Conservation (phyloP, 495 filamentous ascomycete genomes). For the Mycothermus thermophilus region DNA sequence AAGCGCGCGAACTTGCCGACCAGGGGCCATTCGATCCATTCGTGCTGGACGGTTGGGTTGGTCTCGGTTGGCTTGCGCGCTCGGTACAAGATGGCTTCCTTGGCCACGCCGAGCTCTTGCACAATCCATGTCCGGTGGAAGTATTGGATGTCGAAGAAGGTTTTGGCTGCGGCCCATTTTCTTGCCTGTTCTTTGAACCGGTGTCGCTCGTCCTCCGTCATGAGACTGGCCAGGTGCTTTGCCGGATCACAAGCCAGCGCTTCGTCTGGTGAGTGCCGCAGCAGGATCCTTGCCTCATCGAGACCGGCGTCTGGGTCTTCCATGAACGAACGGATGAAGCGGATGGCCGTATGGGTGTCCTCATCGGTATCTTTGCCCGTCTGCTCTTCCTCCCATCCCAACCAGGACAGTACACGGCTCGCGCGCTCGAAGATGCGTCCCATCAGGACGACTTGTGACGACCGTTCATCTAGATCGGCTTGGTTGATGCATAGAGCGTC, state of each 20-base stretch:
- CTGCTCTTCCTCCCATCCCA: conserved; percentile 17
- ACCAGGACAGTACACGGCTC: conserved; percentile 13
- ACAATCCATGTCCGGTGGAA: conserved; percentile 16
- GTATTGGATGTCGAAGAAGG: conserved; percentile 9
- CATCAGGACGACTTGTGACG: conserved; percentile 25
- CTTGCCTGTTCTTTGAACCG: conserved; percentile 5
- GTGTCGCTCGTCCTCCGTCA: conserved; percentile 5
- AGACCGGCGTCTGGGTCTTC: conserved; percentile 5
- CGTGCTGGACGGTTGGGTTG: conserved; percentile 2
- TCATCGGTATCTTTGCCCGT: conserved; percentile 4
- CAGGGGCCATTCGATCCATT: conserved; percentile 8
- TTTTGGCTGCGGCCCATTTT: conserved; percentile 8
- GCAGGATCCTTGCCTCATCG: conserved; percentile 5
- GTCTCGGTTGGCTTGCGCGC: conserved; percentile 3
- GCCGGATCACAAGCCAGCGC: too few relatives aligned
- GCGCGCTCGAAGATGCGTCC: conserved; percentile 18
- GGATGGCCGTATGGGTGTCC: conserved; percentile 5
- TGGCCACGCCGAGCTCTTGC: conserved; percentile 13
- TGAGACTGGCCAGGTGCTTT: too few relatives aligned
- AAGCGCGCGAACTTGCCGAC: conserved; percentile 6
- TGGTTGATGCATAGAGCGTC: conserved; percentile 2
- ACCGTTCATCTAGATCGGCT: conserved; percentile 14
- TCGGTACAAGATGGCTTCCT: conserved; percentile 6
- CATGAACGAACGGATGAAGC: conserved; percentile 10
- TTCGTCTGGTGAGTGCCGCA: too few relatives aligned